Base-by-base conservation (phyloP, 1,284 basidiomycete genomes). In the Cryptococcus floricola region DNA sequence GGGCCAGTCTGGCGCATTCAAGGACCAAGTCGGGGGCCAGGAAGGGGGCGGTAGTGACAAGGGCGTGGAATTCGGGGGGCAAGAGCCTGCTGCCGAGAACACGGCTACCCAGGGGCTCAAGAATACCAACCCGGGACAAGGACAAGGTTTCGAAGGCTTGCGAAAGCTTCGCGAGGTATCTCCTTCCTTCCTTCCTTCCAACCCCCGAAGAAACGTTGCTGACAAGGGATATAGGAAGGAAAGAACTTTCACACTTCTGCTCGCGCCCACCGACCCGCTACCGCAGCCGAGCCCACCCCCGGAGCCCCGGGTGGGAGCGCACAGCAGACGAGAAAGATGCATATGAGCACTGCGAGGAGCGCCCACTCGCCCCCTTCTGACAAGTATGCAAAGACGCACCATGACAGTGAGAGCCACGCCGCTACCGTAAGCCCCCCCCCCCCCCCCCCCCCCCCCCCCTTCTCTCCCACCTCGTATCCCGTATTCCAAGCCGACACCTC, bases 21-120 rank as follows among this genome's bases (percentile, higher is more conserved):
- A 59, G 48, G 63, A 72, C 58, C 63, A 75, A 58, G 59, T 69
- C 39, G 69, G 70, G 19, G 64, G 68, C 56, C 64, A 73, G 63
- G 53, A 58, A 59, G 58, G n/a, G n/a, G n/a, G n/a, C n/a, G n/a
- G 53, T 9, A 49, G 53, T 8, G 62, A 54, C 4, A 46, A 54
- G 0, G 64, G 61, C 10, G 69, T 65, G 18, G 52, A 56, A 43
- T 65, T 62, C 54, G 71, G 68, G 31, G 60, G 63, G n/a, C 61
- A 64, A 31, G 63, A 63, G 50, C 63, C 65, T 41, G 66, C 66
- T 5, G 58, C 63, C 3, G 59, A 58, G 12, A 67, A 45, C 16
- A 62, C 56, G 55, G 59, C 65, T 8, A 56, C 50, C 18, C 34
- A 59, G 54, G 51, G 50, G 50, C n/a, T 42, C 41, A 42, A 42